Evolutionary conservation across 345 rosid species (phyloP), one percentile per base, ranked within the genome.

Genomic region (Lepidium didymum): DNA sequence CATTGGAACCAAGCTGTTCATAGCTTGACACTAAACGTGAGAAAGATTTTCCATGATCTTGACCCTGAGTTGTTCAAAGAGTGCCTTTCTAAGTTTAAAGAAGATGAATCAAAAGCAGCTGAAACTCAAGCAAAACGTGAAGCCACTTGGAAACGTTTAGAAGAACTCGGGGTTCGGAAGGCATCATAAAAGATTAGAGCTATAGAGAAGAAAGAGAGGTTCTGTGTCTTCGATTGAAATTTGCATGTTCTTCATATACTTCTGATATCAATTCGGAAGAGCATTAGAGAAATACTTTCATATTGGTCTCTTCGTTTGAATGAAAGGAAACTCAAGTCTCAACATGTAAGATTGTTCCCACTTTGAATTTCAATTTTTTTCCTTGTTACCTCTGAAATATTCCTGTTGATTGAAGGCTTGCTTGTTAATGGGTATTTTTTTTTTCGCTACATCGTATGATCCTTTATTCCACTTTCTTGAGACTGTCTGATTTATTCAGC

Each of bases 1-100:
- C 92, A 87, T 69, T 87, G 92, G 92, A 87, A 84, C 67, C 92
- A 84, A 68, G 83, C 88, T 18, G 89, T 86, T 64, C 92, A 81
- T 52, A 80, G 86, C 76, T 77, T 86, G 82, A 86, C 87, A 31
- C 69, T 85, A 61, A 87, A 87, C 61, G 85, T 87, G 43, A 76
- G 85, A 41, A 83, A 87, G 82, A 78, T 87, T 43, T 87, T 85
- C 73, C 68, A 71, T 15, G 92, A 87, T 78, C 81, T 77, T 36
- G 92, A 87, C 72, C 85, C 87, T 14, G 92, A 84, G 68, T 71
- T 84, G 50, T 87, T 68, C 61, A 84, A 81, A 43, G 87, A 87
- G 53, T 85, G 87, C 64, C 68, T 80, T 47, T 67, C 74, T n/a
- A 81, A 85, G 68, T 83, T 83, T 70, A 76, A 62, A 27, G 90